A percentile compares a stretch with the other conserved stretches of the same genome.
Evolutionary conservation across 2,329 filamentous ascomycete genomes (phyloP).

Genomic region (Chrysosporium queenslandicum): DNA sequence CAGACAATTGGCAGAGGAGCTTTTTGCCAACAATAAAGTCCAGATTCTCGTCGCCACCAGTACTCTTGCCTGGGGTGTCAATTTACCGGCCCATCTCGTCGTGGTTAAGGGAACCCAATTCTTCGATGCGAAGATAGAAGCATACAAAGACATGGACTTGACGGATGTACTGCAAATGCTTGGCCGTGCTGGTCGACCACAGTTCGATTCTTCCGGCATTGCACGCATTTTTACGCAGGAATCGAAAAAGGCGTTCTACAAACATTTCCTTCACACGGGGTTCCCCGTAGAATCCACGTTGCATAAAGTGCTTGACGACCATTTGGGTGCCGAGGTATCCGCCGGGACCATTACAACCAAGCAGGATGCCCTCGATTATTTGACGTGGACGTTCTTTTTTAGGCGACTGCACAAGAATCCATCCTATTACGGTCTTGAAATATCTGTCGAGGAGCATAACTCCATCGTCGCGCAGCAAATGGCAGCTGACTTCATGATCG

Average conservation of each 20-base stretch:
- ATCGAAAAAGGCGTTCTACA: slow-evolving; percentile 97
- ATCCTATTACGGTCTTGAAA: slow-evolving; percentile 92
- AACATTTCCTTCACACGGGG: slow-evolving; percentile 95
- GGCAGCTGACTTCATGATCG: slow-evolving; percentile 90
- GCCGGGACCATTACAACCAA: slow-evolving; percentile 87
- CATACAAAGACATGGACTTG: slow-evolving; percentile 96
- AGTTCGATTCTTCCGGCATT: slow-evolving; percentile 93
- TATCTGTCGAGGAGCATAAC: slow-evolving; percentile 85
- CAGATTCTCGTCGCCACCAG: slow-evolving; percentile 93
- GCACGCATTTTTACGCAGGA: slow-evolving; percentile 97
- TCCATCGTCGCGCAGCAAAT: slow-evolving; percentile 72
- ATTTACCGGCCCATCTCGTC: slow-evolving; percentile 89
- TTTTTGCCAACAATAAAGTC: slow-evolving; percentile 96
- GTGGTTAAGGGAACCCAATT: slow-evolving; percentile 98
- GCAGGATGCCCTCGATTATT: slow-evolving; percentile 92
- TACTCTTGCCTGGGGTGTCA: slow-evolving; percentile 96
- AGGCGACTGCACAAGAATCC: slow-evolving; percentile 94
- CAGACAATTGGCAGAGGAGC: slow-evolving; percentile 78
- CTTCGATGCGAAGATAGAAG: slow-evolving; percentile 95
- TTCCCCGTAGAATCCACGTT: slow-evolving; percentile 95
- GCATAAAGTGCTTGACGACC: slow-evolving; percentile 93
- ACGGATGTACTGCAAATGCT: slow-evolving; percentile 98
- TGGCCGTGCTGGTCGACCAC: slow-evolving; percentile 84
- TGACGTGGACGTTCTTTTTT: slow-evolving; percentile 99
- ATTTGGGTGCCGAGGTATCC: slow-evolving; percentile 88